Base-by-base conservation (phyloP, 2,329 filamentous ascomycete species). In the Microdochium paspali region DNA sequence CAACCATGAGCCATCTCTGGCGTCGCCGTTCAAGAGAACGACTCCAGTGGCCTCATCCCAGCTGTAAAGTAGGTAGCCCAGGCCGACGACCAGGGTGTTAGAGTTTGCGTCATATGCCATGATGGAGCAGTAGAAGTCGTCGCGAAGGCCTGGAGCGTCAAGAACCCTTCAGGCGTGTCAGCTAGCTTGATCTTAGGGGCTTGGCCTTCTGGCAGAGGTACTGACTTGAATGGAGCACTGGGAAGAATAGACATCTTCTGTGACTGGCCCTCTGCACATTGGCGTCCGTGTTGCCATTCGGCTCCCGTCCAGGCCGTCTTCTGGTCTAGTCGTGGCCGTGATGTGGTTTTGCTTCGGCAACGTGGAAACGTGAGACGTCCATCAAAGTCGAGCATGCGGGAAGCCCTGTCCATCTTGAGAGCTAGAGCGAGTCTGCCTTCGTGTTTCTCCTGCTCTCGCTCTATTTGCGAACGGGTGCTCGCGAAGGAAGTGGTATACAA, bases 111-210 rank as follows among this genome's bases (percentile, higher is more conserved):
- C 95, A 63, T 95, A 97, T 10, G 93, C 89, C 47, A 98, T 74
- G 2, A 90, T 76, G 0, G 90, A 93, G 66, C 90, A 96, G 63
- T 98, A 98, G 63, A 90, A 98, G 64, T 98, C 91, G 58, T 97
- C 90, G 48, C 89, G 82, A n/a, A 97, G 72, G 46, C 82, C 80
- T 2, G 90, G 90, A 9, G 91, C 91, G 66, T 96, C 89, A 4
- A 98, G 74, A 6, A 96, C 86, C 67, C 82, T 85, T 52, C 10
- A 15, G n/a, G 23, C 2, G 15, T 49, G 58, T 73, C 48, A 75
- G 61, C 40, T 47, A 25, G 47, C 43, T 50, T 42, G n/a, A n/a
- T 7, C 20, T 3, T 9, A 2, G 25, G 25, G 15, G 43, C 18
- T 5, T 25, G 20, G 30, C 18, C 10, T 4, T 44, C n/a, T n/a